Conservation (phyloP, 805 yeast genomes). For the Hanseniaspora nectarophila region DNA sequence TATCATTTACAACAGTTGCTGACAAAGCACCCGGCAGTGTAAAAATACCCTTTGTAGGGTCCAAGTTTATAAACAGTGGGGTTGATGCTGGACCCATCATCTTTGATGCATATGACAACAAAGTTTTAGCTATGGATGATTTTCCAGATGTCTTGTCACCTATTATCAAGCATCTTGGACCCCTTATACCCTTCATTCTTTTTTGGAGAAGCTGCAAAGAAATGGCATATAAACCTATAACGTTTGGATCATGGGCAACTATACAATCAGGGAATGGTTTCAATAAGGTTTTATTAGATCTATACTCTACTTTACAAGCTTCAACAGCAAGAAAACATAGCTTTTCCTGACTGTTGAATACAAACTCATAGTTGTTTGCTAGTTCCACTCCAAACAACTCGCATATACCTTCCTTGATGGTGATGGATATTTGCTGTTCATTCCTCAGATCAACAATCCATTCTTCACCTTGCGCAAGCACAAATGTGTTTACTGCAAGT, state of each 20-base stretch:
- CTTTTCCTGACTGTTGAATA: conserved; percentile 40
- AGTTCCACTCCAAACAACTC: conserved; percentile 92
- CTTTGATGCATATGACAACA: conserved; percentile 66
- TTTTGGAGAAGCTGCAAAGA: conserved; percentile 63
- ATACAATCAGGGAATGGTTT: conserved; percentile 12
- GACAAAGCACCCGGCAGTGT: conserved; percentile 73
- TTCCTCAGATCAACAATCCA: conserved; percentile 29
- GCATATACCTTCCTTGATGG: conserved; percentile 53
- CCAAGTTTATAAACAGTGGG: conserved; percentile 68
- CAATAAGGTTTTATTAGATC: conserved; percentile 24
- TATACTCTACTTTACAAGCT: conserved; percentile 51
- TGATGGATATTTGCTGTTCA: conserved; percentile 32
- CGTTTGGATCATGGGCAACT: conserved; percentile 30
- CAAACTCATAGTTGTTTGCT: conserved; percentile 53
- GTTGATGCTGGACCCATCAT: conserved; percentile 37
- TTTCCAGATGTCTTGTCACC: conserved; percentile 74
- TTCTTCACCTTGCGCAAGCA: conserved; percentile 22
- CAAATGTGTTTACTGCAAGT: conserved; percentile 19
- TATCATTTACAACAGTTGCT: conserved; percentile 73
- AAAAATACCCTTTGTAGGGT: conserved; percentile 61
- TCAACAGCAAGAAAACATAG: conserved; percentile 48
- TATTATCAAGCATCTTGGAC: conserved; percentile 47
- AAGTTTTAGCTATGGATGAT: conserved; percentile 55
- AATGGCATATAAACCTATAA: conserved; percentile 62
- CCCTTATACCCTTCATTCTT: conserved; percentile 52